A percentile compares a stretch with the other conserved stretches of the same genome.
phyloP scores from a whole-genome alignment of 116 monocot species.

The Iris pallida region DNA sequence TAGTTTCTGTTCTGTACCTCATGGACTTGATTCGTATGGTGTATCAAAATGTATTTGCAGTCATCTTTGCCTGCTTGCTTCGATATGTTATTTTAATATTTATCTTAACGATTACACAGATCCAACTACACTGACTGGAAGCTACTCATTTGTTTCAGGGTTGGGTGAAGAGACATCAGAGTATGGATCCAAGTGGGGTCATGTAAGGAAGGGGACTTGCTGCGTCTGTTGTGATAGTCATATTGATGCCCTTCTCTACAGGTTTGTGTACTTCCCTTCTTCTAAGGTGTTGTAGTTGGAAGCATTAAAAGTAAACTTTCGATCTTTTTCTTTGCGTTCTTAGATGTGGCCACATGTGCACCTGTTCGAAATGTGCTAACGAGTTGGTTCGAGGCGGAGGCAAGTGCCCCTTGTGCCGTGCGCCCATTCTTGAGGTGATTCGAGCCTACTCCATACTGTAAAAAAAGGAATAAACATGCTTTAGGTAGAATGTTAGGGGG shows the following conservation, averaged over 20 bases:
- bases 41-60: not conserved
- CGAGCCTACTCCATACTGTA: conserved; percentile 89
- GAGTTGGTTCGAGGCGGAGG: conserved; percentile 70
- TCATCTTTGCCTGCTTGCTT: not conserved
- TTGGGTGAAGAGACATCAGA: conserved; percentile 27
- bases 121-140: not conserved
- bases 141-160: conserved; percentile 25
- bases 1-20: not conserved
- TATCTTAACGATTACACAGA: not conserved
- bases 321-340: not conserved
- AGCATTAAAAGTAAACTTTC: not conserved
- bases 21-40: not conserved
- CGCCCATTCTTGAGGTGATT: conserved; percentile 92
- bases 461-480: conserved; percentile 4
- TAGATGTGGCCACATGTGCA: conserved; percentile 99
- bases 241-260: conserved; percentile 92
- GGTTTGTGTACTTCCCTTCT: conserved; percentile 28
- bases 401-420: conserved; percentile 92
- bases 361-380: conserved; percentile 80
- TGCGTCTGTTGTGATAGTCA: conserved; percentile 79
- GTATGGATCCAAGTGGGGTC: conserved; percentile 65
- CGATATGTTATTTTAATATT: not conserved
- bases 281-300: not conserved
- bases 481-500: not conserved
- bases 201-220: conserved; percentile 84